These are phyloP conservation scores for Saksenaea vasiformis DNA, from an alignment of 371 early-diverging fungal genomes.

Conservation along the genomic window DNA sequence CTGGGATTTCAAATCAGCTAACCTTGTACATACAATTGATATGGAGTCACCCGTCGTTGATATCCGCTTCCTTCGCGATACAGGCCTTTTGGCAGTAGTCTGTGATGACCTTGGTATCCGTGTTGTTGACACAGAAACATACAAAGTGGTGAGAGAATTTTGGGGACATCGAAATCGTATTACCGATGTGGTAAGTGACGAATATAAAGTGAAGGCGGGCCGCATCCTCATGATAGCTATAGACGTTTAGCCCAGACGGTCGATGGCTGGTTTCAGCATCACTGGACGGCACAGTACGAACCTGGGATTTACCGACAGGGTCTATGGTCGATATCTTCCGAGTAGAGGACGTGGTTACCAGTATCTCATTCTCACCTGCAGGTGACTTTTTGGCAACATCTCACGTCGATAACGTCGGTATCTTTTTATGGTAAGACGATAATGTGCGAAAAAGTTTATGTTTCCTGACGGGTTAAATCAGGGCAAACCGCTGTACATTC, in stretches of 20 bases:
- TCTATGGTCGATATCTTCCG: constrained; percentile 84
- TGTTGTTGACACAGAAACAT: constrained; percentile 84
- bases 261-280: constrained; percentile 88
- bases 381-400: constrained; percentile 92
- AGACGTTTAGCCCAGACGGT: constrained; percentile 90
- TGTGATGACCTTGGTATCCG: constrained; percentile 87
- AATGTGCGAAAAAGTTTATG: neutral
- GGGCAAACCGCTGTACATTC: constrained; percentile 80
- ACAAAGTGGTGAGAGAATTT: constrained; percentile 83
- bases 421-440: constrained; percentile 77
- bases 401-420: constrained; percentile 89
- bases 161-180: constrained; percentile 87
- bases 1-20: constrained; percentile 80
- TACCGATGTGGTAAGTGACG: constrained; percentile 74
- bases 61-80: constrained; percentile 70
- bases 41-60: constrained; percentile 72
- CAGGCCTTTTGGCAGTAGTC: constrained; percentile 77
- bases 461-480: neutral
- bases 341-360: constrained; percentile 77
- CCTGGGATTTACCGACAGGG: constrained; percentile 95
- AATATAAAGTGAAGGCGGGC: neutral
- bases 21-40: constrained; percentile 63
- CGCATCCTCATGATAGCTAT: neutral
- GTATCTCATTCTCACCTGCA: constrained; percentile 84
- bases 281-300: constrained; percentile 85